A percentile compares a stretch with the other conserved stretches of the same genome.
Conservation (phyloP, 2,329 filamentous ascomycete species). For the Neoarthrinium moseri region DNA sequence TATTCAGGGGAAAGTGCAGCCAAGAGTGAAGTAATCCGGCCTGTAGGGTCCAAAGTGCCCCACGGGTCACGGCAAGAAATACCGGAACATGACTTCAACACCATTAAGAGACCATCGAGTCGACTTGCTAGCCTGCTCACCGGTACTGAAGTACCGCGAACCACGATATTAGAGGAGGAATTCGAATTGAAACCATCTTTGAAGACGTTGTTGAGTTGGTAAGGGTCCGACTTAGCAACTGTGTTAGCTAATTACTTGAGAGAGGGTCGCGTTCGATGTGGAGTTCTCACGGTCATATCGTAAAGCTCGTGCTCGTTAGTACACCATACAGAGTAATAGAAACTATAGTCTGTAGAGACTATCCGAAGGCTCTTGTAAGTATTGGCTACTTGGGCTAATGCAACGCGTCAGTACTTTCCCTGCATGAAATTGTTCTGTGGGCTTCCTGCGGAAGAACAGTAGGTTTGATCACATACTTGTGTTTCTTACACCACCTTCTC, state of each 20-base stretch:
- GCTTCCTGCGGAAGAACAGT: too few relatives aligned
- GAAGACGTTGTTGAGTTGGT: conserved; percentile 46
- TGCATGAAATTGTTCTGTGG: too few relatives aligned
- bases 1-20: conserved; percentile 49
- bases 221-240: conserved; percentile 43
- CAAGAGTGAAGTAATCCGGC: conserved; percentile 45
- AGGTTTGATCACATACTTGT: too few relatives aligned
- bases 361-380: conserved; percentile 46
- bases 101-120: conserved; percentile 57
- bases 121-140: conserved; percentile 43
- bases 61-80: conserved; percentile 54
- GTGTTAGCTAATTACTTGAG: not conserved
- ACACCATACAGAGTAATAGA: conserved; percentile 58
- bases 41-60: conserved; percentile 53
- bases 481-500: too few relatives aligned
- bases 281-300: conserved; percentile 47
- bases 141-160: conserved; percentile 27
- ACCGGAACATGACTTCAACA: conserved; percentile 60
- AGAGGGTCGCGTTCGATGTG: not conserved
- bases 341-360: conserved; percentile 16
- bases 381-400: too few relatives aligned
- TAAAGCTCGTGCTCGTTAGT: conserved; percentile 67
- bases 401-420: too few relatives aligned
- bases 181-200: not conserved
- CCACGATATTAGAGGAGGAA: not conserved